Base-by-base conservation (phyloP, 148 eudicot species). In the Silene uniflora region DNA sequence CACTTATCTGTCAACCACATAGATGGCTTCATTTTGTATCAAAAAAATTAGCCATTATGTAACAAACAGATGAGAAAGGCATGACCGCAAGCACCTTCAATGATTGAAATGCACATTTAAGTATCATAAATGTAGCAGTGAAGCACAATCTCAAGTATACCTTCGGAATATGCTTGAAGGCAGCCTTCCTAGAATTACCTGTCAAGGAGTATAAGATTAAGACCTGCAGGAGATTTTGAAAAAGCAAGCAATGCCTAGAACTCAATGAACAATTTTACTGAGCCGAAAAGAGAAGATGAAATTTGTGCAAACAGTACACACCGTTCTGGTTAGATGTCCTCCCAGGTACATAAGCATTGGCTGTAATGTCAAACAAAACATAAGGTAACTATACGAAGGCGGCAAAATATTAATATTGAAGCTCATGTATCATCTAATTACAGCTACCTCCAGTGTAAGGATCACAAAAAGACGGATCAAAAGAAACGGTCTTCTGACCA, bases 81-180 rank as follows among this genome's bases (percentile, higher is more conserved):
- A 16, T 52, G 44, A 25, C 44, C 27, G 22, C 10, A 54, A 60
- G 61, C n/a, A 3, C 62, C 39, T 52, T 71, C 21, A 67, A 60
- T 23, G 52, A 29, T 46, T 46, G 61, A 74, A 62, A 39, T 19
- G 39, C 71, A 22, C 19, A 23, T 67, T 19, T 12, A 71, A 14
- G 54, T 27, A 71, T 3, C 42, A 52, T 64, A n/a, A n/a, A 63
- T 19, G 46, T 78, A 14, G 39, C 22, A 60, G 19, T 39, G 65
- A 52, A 61, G 27, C 25, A 71, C 24, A 70, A 65, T n/a, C 67
- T 1, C 2, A 64, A 10, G 35, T 21, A 55, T 87, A 91, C 99
- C 92, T 89, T 96, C 10, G 99, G 99, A 63, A 96, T 84, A 79
- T 96, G 99, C 89, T 92, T 96, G 88, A 86, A 88, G 76, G 88